Base-by-base conservation (phyloP, 352 stramenopile species). In the Pythium rishiriense region DNA sequence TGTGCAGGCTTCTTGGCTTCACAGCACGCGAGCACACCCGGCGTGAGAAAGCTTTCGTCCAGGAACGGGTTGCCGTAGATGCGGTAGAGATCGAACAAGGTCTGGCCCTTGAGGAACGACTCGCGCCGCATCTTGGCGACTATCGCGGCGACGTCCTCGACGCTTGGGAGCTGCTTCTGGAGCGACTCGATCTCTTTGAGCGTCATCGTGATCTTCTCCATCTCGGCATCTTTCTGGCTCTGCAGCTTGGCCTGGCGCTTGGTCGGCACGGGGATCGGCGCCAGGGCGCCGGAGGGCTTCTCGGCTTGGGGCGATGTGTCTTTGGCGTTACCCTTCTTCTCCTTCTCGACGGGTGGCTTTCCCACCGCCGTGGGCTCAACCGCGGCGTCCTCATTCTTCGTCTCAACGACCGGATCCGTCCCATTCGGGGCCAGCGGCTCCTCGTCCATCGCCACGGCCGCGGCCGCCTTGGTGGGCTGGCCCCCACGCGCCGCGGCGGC, bases 11-110 rank as follows among this genome's bases (percentile, higher is more conserved):
- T 88, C 63, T 90, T 85, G 14, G 83, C 84, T 21, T 91, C 79
- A 39, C 83, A 93, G 51, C 82, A 94, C 57, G 85, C 83, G 19
- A 90, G 47, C n/a, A 94, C 83, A 11, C 86, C 86, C 1, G 84
- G 86, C 1, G 81, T 88, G 24, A 94, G 65, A 28, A 94, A 94
- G 46, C 85, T 86, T 57, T 93, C 81, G 61, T 93, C 86, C 63
- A 94, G 60, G 29, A 83, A 91, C 57, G 86, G 82, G 58, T 94
- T 94, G 41, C 86, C 86, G 66, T 88, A 93, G 72, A 93, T 92
- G 26, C 86, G 83, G 62, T 93, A 94, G 42, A 94, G 70, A 59
- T 94, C 84, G 57, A 94, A 94, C 29, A 94, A 70, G 57, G 74
- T 84, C 58, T 91, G 80, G 24, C 82, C 85, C 62, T 90, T 82